Evolutionary conservation across 2,329 filamentous ascomycete species (phyloP), one percentile per base, ranked within the genome.

Genomic region (Knufia petricola): DNA sequence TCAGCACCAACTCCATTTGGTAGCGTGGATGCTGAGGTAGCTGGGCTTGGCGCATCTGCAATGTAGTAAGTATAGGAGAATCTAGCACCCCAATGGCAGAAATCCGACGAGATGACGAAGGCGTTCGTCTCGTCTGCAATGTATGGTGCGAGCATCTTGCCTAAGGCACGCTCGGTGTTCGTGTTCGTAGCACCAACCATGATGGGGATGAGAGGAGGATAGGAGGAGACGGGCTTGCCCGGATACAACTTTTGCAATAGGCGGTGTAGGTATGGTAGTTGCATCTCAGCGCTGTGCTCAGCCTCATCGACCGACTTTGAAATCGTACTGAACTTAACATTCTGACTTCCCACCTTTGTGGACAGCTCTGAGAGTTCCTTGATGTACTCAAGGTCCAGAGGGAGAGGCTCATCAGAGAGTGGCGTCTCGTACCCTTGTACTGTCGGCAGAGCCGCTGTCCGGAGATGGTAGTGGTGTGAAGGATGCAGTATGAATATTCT

Each of bases 231-330:
- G 0, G 71, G 67, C 0, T 66, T 67, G 53, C 78, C 76, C 1
- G 66, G 69, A 50, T 65, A 66, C 30, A 68, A 76, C 63, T 70
- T 68, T 50, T 75, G 75, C 4, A 82, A 74, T 46, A 85, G 79
- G 62, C 89, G 88, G 72, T 88, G 89, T 54, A 96, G 84, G 61
- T 94, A 95, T 0, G 92, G 90, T 7, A 96, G 74, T 59, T 98
- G 92, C 84, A 98, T 94, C 70, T 98, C 92, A 1, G 96, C 76
- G 45, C 87, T 95, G 67, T 98, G 92, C 66, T 98, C 92, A 3
- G 78, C 76, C 53, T 87, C 78, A 60, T 98, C 92, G 4, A 80
- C 72, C 3, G 70, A 60, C 15, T 65, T 67, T 1, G 76, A 78
- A 72, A 95, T 92, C 15, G 59, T 66, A 15, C 63, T 64, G 50